Base-by-base conservation (phyloP, 106 monocot genomes). In the Xerophyta viscosa region DNA sequence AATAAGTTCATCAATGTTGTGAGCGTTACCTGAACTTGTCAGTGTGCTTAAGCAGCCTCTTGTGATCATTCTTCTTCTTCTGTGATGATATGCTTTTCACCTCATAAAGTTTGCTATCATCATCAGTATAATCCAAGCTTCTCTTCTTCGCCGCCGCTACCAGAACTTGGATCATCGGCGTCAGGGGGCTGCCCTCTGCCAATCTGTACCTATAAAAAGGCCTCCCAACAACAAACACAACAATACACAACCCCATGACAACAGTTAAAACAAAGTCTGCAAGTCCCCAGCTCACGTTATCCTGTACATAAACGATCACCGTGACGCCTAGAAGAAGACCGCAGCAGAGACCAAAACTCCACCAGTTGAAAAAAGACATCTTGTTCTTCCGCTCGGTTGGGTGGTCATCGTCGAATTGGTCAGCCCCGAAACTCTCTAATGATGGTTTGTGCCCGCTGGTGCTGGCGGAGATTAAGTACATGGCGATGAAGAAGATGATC, bases 301-400 rank as follows among this genome's bases (percentile, higher is more conserved):
- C 91, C 52, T 91, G 60, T 22, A 86, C 17, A 58, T 82, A 86
- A 1, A 73, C 82, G 18, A 91, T 37, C 22, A 56, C 27, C 0
- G 86, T 91, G 43, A 79, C 81, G 1, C 78, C 91, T 1, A 82
- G 63, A 4, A 79, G 10, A 11, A 91, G 33, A 2, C 86, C 85
- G 15, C 59, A 7, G 46, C 85, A 78, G 11, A 91, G 50, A 26
- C 71, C 71, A 15, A 64, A 75, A 68, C 72, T 91, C 91, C 91
- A 91, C 85, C 85, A 86, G 71, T 91, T 91, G 70, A 91, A 91
- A 66, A 71, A 91, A 2, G 91, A 91, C 80, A 86, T 77, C 75
- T 91, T 91, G 58, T 81, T 37, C 66, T 41, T 78, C 50, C 75
- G 54, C 67, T 91, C 85, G 15, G 3, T 47, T 0, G 50, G 52